Percentiles rank a stretch among this genome's conserved stretches.
These are phyloP conservation scores for Coemansia sp. DNA, from an alignment of 192 early-diverging fungal genomes.

Conservation along the genomic window DNA sequence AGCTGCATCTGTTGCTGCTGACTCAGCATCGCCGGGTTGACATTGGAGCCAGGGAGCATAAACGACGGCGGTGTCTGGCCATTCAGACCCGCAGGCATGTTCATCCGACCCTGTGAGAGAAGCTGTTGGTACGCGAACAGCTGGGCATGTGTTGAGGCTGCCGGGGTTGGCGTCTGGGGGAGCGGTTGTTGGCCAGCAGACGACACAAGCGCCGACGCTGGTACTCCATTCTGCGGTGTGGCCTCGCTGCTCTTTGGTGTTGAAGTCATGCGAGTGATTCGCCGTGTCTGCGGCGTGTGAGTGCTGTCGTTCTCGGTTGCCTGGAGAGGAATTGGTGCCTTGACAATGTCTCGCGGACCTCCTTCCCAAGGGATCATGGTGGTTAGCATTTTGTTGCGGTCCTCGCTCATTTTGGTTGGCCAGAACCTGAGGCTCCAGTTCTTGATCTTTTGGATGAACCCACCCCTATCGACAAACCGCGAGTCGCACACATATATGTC, in stretches of 20 bases:
- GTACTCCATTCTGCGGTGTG: background rate
- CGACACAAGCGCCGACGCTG: background rate
- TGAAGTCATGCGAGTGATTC: constrained; percentile 23
- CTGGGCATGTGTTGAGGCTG: constrained; percentile 20
- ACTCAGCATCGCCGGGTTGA: constrained; percentile 4
- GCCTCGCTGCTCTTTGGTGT: constrained; percentile 10
- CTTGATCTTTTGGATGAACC: constrained; percentile 48
- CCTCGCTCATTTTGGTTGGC: constrained; percentile 33
- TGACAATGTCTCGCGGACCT: constrained; percentile 34
- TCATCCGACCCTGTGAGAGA: constrained; percentile 30
- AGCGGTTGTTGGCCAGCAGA: background rate
- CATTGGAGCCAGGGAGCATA: constrained; percentile 6
- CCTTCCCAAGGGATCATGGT: constrained; percentile 26
- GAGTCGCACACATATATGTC: constrained; percentile 44
- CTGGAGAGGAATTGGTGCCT: constrained; percentile 14
- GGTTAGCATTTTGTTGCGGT: constrained; percentile 30
- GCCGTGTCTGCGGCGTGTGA: constrained; percentile 32
- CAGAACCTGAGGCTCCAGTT: constrained; percentile 24
- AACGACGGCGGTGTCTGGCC: constrained; percentile 21
- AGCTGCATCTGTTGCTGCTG: constrained; percentile 11
- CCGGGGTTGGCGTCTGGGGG: constrained; percentile 8
- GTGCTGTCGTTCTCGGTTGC: constrained; percentile 5
- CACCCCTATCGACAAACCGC: constrained; percentile 45
- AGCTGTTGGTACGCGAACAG: constrained; percentile 31
- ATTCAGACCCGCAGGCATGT: constrained; percentile 1